Percentiles rank a stretch among this genome's conserved stretches.
These are phyloP conservation scores for Cadophora malorum DNA, from an alignment of 2,329 filamentous ascomycete species.

Conservation along the genomic window DNA sequence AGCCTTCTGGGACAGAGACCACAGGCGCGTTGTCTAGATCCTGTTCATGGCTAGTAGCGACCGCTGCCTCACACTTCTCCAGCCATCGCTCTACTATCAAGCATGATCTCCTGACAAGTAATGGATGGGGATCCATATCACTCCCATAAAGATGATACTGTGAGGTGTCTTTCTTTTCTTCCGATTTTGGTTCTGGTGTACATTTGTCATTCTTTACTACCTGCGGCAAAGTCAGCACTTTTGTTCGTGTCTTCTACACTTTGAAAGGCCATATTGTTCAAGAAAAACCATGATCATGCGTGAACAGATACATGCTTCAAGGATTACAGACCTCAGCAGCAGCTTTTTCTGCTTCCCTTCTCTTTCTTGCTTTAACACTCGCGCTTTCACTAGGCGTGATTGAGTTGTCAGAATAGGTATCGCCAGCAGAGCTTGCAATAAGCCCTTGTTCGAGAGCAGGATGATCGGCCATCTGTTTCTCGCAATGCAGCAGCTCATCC, in stretches of 20 bases:
- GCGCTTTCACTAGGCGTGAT: conserved; percentile 22
- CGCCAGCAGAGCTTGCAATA: neutral
- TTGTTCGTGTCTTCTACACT: neutral
- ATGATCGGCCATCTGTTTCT: conserved; percentile 21
- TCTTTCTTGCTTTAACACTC: neutral
- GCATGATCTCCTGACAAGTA: conserved; percentile 14
- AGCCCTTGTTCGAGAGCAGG: neutral
- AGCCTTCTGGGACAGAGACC: conserved; percentile 12
- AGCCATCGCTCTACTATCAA: conserved; percentile 24
- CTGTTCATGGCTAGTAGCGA: neutral
- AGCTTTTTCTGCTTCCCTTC: neutral
- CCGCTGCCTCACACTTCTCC: neutral
- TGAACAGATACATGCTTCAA: neutral
- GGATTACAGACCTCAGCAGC: neutral
- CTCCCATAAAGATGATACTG: conserved; percentile 11
- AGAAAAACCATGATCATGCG: no score
- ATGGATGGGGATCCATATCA: conserved; percentile 17
- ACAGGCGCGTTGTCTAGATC: conserved; percentile 12
- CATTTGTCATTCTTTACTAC: neutral
- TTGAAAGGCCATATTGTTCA: neutral
- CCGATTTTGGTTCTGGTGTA: neutral
- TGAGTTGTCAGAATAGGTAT: neutral
- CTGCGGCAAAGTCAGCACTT: neutral
- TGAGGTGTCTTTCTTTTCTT: neutral
- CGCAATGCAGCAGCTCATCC: conserved; percentile 11